These are phyloP conservation scores for Puccinia horiana DNA, from an alignment of 1,284 basidiomycete genomes.

Conservation along the genomic window DNA sequence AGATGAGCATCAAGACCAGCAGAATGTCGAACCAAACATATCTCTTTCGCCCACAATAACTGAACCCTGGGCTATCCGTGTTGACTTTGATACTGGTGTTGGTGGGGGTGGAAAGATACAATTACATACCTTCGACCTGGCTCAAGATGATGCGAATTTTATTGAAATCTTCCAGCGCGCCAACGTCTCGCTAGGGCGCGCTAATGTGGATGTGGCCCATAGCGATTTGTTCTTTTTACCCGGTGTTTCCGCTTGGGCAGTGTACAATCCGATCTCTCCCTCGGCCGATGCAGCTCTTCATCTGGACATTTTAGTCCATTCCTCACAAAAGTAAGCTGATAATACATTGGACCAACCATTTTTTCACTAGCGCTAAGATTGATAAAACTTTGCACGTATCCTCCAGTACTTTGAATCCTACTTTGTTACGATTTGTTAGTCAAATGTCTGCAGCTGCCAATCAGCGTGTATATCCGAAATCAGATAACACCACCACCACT, in stretches of 20 bases:
- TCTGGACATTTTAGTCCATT: conserved; percentile 32
- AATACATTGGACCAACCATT: background rate
- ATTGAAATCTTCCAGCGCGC: conserved; percentile 37
- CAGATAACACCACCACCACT: background rate
- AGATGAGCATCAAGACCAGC: background rate
- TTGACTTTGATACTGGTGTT: conserved; percentile 33
- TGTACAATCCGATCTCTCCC: conserved; percentile 25
- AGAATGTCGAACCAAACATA: background rate
- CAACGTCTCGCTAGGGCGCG: conserved; percentile 25
- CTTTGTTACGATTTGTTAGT: conserved; percentile 34
- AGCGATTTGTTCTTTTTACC: conserved; percentile 36
- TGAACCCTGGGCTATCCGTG: conserved; percentile 29
- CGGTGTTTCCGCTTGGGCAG: conserved; percentile 38
- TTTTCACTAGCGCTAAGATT: background rate
- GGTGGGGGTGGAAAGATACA: conserved; percentile 34
- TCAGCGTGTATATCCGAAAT: conserved; percentile 13
- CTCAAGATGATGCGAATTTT: conserved; percentile 35
- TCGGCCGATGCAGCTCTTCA: conserved; percentile 30
- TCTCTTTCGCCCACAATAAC: conserved; percentile 27
- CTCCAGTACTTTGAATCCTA: conserved; percentile 27
- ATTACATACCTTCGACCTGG: conserved; percentile 35
- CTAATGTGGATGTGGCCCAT: conserved; percentile 24
- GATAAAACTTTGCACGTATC: background rate
- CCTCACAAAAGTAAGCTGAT: conserved; percentile 30
- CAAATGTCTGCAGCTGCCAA: conserved; percentile 41